Conservation (phyloP, 2,329 filamentous ascomycete genomes). For the Cladosporium cucumerinum region DNA sequence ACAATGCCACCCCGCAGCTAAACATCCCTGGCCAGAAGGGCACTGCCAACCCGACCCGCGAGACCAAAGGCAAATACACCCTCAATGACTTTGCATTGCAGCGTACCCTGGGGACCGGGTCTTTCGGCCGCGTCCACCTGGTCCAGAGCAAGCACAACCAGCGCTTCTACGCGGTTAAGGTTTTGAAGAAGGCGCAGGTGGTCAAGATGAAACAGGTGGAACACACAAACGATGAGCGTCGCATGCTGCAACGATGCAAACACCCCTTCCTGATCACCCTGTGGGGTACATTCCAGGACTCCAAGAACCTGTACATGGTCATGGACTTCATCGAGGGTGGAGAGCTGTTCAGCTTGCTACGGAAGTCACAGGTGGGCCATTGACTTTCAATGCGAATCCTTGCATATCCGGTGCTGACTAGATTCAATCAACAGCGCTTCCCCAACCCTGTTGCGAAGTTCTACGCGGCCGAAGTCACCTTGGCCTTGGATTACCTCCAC, state of each 20-base stretch:
- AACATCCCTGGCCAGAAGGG: conserved; percentile 34
- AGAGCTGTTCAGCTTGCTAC: conserved; percentile 89
- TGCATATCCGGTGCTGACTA: background rate
- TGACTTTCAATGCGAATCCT: background rate
- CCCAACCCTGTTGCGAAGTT: conserved; percentile 99
- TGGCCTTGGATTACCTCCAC: conserved; percentile 93
- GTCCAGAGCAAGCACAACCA: conserved; percentile 98
- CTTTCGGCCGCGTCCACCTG: conserved; percentile 92
- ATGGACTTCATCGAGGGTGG: conserved; percentile 99
- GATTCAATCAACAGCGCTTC: conserved; percentile 68
- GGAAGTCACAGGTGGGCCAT: conserved; percentile 80
- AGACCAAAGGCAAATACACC: conserved; percentile 97
- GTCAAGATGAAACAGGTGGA: conserved; percentile 99
- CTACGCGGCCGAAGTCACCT: conserved; percentile 94
- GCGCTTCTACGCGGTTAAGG: conserved; percentile 97
- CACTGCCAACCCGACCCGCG: conserved; percentile 47
- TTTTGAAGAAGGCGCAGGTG: conserved; percentile 96
- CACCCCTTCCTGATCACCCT: conserved; percentile 96
- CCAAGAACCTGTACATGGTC: conserved; percentile 97
- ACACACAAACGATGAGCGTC: conserved; percentile 96
- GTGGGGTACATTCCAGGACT: conserved; percentile 97
- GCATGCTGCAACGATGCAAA: conserved; percentile 94
- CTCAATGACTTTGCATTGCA: conserved; percentile 85
- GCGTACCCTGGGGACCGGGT: conserved; percentile 90
- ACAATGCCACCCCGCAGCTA: conserved; percentile 36